Percentiles rank a stretch among this genome's conserved stretches.
Conservation (phyloP, 169 alveolate genomes). For the Eimeria maxima region DNA sequence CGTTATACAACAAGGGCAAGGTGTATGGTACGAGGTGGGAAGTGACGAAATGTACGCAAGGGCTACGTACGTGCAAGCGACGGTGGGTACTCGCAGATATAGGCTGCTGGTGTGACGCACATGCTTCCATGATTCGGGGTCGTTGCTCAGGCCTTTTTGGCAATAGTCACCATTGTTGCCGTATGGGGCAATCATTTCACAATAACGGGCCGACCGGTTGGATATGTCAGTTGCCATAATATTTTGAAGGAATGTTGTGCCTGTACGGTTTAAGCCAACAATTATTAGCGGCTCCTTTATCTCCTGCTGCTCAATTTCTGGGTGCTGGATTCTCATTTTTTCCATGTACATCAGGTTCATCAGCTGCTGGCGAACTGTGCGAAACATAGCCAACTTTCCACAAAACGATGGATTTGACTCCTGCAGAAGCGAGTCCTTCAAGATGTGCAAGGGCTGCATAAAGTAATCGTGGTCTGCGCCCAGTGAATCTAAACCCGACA, state of each 20-base stretch:
- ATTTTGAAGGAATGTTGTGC: conserved; percentile 83
- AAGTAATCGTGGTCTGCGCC: conserved; percentile 79
- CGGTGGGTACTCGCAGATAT: neutral
- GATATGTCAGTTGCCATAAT: conserved; percentile 80
- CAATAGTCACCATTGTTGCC: conserved; percentile 80
- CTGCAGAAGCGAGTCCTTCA: conserved; percentile 72
- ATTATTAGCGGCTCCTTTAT: conserved; percentile 78
- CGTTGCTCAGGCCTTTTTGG: conserved; percentile 82
- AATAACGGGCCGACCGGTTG: conserved; percentile 80
- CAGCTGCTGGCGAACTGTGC: conserved; percentile 83
- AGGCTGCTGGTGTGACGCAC: conserved; percentile 24
- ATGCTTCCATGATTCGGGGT: conserved; percentile 83
- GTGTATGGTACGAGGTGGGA: neutral
- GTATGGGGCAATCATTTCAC: conserved; percentile 84
- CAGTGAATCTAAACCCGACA: conserved; percentile 71
- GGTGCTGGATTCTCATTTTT: conserved; percentile 59
- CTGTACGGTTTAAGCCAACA: conserved; percentile 85
- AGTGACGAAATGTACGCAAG: neutral
- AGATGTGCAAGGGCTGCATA: conserved; percentile 79
- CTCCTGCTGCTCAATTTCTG: conserved; percentile 78
- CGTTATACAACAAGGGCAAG: neutral
- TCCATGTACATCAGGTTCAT: conserved; percentile 82
- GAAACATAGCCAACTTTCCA: conserved; percentile 82
- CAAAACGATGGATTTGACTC: conserved; percentile 81
- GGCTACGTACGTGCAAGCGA: neutral